A percentile compares a stretch with the other conserved stretches of the same genome.
Evolutionary conservation across 129 eudicot genomes (phyloP).

Genomic region (Deinandra increscens): DNA sequence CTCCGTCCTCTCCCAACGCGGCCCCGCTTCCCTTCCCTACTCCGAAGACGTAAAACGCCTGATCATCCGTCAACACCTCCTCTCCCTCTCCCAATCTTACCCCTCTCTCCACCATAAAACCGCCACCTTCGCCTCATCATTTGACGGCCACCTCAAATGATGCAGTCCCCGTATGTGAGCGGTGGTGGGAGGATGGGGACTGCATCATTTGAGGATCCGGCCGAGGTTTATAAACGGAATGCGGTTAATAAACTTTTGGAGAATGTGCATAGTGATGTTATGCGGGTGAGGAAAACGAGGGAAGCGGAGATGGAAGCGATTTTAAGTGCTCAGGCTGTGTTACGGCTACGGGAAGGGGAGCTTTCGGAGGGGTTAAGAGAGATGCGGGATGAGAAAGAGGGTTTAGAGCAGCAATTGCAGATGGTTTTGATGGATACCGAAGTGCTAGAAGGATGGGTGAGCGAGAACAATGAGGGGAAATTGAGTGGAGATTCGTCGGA

Average conservation of each 20-base stretch:
- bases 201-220: constrained; percentile 49
- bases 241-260: constrained; percentile 65
- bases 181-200: constrained; percentile 26
- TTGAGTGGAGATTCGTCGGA: constrained; percentile 28
- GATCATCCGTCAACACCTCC: constrained; percentile 81
- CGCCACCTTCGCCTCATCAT: too few species aligned
- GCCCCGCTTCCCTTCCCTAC: constrained; percentile 74
- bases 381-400: constrained; percentile 81
- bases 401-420: constrained; percentile 74
- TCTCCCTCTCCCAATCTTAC: too few species aligned
- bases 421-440: constrained; percentile 67
- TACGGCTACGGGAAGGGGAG: constrained; percentile 54
- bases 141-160: too few species aligned
- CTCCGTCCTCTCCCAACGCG: constrained; percentile 81
- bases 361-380: constrained; percentile 57
- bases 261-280: constrained; percentile 49
- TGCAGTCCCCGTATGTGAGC: constrained; percentile 55
- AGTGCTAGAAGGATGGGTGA: constrained; percentile 73
- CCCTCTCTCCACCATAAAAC: constrained; percentile 67
- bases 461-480: constrained; percentile 71
- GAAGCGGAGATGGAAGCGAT: constrained; percentile 78
- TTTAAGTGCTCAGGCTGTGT: constrained; percentile 51
- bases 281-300: constrained; percentile 53
- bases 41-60: constrained; percentile 68
- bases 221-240: constrained; percentile 56